Evolutionary conservation across 441 rosid genomes (phyloP), one percentile per base, ranked within the genome.

Genomic region (Euphorbia schlechtendalii): DNA sequence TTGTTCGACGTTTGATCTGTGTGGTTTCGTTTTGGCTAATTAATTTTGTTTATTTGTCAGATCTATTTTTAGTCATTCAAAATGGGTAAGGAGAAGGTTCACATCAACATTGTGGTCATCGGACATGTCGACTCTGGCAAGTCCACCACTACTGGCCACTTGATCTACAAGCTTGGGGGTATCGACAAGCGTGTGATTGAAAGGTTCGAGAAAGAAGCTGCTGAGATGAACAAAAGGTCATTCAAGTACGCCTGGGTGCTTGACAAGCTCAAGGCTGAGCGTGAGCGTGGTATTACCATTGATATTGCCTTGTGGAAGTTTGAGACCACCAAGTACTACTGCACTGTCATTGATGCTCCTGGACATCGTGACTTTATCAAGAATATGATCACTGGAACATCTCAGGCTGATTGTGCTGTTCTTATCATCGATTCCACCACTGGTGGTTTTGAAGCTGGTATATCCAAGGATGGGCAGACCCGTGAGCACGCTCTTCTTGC

Each of bases 71-170:
- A 56, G 20, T n/a, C n/a, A n/a, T n/a, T n/a, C n/a, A 53, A 25
- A 53, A 56, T 56, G 60, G 60, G 60, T 56, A 56, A 56, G 12
- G 60, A 56, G 22, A 56, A 56, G 41, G 60, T 56, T 28, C 60
- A 56, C 40, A 56, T 53, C 57, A 53, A 53, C 7, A 53, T 53
- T 13, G 57, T 53, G 57, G 57, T 53, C 30, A 53, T 53, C 9
- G 60, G 60, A 17, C 43, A 32, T 32, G 61, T 57, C 96, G 78
- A 52, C 56, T 52, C 56, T 3, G 27, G 56, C 14, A 52, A 52
- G 56, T 52, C 56, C 3, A 52, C 56, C 27, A 52, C 56, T 21
- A 52, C 56, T 21, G 56, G 56, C 13, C 56, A 52, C 11, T 15
- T 52, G 10, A 52, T 52, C 27, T 52, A 52, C 56, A 52, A 52